These are phyloP conservation scores for Xylaria sp. DNA, from an alignment of 2,329 filamentous ascomycete genomes.

Conservation along the genomic window DNA sequence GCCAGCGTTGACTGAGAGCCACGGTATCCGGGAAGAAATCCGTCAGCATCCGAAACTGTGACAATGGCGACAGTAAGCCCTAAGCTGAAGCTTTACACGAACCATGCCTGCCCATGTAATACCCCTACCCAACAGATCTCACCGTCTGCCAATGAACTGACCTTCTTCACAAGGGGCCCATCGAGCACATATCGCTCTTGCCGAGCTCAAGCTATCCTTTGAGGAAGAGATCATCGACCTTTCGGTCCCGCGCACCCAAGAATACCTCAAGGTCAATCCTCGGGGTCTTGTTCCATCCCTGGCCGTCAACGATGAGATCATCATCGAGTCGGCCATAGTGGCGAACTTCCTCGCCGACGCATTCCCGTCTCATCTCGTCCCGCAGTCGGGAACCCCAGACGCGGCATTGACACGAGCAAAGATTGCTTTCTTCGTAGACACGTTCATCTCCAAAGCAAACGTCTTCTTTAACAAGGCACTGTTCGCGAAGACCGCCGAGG, in stretches of 20 bases:
- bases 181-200: conserved; percentile 71
- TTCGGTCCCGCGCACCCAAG: conserved; percentile 65
- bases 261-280: conserved; percentile 78
- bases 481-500: conserved; percentile 50
- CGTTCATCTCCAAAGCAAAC: conserved; percentile 66
- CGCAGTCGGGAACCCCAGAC: conserved; percentile 52
- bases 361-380: conserved; percentile 68
- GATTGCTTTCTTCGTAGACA: conserved; percentile 73
- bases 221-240: conserved; percentile 77
- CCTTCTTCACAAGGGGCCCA: conserved; percentile 59
- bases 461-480: conserved; percentile 19
- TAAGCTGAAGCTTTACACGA: conserved; percentile 35
- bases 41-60: background rate
- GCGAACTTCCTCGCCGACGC: conserved; percentile 70
- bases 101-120: conserved; percentile 36
- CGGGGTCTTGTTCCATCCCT: conserved; percentile 76
- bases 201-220: conserved; percentile 66
- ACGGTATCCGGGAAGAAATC: background rate
- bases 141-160: conserved; percentile 4
- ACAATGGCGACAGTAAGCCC: conserved; percentile 28
- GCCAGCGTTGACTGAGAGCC: background rate
- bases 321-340: conserved; percentile 76
- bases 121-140: background rate
- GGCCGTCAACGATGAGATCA: conserved; percentile 66
- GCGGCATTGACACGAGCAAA: conserved; percentile 66